Evolutionary conservation across 495 filamentous ascomycete genomes (phyloP).

Genomic region (Chaetomium tenue): DNA sequence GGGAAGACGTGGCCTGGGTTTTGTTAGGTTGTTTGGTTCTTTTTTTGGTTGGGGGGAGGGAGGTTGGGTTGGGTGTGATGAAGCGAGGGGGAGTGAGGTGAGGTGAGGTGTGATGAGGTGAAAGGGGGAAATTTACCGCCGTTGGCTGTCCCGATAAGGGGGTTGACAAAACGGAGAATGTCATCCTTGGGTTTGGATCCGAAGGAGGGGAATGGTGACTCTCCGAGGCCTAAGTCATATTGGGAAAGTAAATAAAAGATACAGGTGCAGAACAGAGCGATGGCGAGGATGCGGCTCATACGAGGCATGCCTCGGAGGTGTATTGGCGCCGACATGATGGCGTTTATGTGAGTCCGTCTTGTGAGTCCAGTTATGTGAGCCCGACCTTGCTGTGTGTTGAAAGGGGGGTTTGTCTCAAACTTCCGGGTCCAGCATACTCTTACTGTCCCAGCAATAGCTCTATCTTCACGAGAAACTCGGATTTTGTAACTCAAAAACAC

Average conservation of each 20-base stretch:
- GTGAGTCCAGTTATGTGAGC: neutral
- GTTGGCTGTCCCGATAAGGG: conserved; percentile 61
- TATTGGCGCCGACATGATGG: conserved; percentile 27
- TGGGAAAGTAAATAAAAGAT: conserved; percentile 33
- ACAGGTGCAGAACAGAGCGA: conserved; percentile 33
- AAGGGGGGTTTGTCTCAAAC: neutral
- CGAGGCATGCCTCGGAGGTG: conserved; percentile 40
- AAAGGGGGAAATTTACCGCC: conserved; percentile 44
- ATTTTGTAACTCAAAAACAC: too few species aligned
- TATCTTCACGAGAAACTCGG: too few species aligned
- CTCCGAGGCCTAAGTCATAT: conserved; percentile 24
- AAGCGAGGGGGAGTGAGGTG: neutral
- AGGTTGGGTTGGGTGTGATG: neutral
- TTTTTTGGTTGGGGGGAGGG: too few species aligned
- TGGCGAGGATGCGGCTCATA: conserved; percentile 36
- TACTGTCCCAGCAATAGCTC: neutral
- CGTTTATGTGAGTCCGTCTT: neutral
- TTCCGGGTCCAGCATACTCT: neutral
- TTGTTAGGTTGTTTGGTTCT: conserved; percentile 1
- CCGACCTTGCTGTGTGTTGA: neutral
- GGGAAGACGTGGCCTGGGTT: conserved; percentile 63
- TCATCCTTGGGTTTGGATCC: conserved; percentile 24
- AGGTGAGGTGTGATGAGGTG: neutral
- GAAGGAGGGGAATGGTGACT: conserved; percentile 25
- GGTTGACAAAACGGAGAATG: conserved; percentile 49